Conservation (phyloP, 768 basidiomycete species). For the Boletus rubropictus region DNA sequence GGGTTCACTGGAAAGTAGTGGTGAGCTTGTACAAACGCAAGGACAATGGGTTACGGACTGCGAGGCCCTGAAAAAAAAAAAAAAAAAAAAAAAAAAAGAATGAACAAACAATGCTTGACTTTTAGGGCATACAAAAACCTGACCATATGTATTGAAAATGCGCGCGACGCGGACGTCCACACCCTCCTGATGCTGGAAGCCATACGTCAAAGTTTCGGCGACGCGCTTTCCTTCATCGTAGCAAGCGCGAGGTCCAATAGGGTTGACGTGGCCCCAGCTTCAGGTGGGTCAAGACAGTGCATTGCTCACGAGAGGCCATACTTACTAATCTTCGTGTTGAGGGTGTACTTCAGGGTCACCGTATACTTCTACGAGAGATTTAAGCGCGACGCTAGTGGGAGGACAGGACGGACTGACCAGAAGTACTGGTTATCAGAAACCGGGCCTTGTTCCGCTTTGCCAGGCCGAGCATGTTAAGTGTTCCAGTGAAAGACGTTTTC, state of each 20-base stretch:
- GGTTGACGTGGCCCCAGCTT: constrained; percentile 98
- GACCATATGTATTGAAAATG: constrained; percentile 95
- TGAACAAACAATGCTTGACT: background rate
- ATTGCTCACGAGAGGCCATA: constrained; percentile 3
- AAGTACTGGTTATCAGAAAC: constrained; percentile 93
- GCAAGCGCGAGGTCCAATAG: constrained; percentile 96
- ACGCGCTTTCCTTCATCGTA: constrained; percentile 99
- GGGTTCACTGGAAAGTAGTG: constrained; percentile 71
- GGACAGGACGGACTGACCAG: constrained; percentile 48
- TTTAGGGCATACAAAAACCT: constrained; percentile 2
- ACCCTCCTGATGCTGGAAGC: constrained; percentile 89
- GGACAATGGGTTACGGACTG: constrained; percentile 46
- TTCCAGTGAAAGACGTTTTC: constrained; percentile 98
- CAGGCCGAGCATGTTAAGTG: constrained; percentile 96
- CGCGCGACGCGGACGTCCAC: constrained; percentile 96
- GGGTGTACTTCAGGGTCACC: constrained; percentile 99
- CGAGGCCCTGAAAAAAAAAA: constrained; percentile 42
- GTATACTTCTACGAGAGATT: constrained; percentile 70
- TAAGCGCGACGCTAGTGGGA: background rate
- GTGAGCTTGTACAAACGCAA: constrained; percentile 18
- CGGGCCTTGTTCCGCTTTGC: constrained; percentile 97
- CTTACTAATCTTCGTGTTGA: constrained; percentile 91
- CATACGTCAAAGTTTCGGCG: constrained; percentile 95
- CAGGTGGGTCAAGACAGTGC: constrained; percentile 15
- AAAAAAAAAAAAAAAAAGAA: background rate